phyloP scores from a whole-genome alignment of 768 basidiomycete species.

The Hebeloma cylindrosporum region DNA sequence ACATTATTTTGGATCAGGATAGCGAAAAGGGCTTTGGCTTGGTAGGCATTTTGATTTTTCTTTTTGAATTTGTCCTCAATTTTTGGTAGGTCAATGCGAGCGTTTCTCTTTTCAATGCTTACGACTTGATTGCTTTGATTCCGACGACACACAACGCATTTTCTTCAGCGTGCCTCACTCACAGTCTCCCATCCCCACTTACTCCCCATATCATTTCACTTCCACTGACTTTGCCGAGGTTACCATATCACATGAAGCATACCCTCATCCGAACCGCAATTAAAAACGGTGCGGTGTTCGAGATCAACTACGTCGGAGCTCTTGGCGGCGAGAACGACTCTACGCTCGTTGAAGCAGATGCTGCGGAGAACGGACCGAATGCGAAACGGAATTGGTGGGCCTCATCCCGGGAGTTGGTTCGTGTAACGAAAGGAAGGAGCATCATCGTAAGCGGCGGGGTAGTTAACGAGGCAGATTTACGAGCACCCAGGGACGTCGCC shows the following conservation, averaged over 20 bases:
- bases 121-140: constrained; percentile 75
- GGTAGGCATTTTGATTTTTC: constrained; percentile 38
- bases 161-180: constrained; percentile 77
- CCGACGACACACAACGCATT: constrained; percentile 75
- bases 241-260: constrained; percentile 81
- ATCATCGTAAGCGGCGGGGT: constrained; percentile 73
- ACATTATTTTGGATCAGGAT: constrained; percentile 77
- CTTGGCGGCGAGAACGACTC: constrained; percentile 61
- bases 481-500: constrained; percentile 70
- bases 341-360: constrained; percentile 43
- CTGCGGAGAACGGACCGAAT: constrained; percentile 49
- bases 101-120: constrained; percentile 54
- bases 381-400: constrained; percentile 88
- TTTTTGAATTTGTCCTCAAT: not conserved
- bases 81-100: constrained; percentile 69
- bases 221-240: constrained; percentile 73
- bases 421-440: constrained; percentile 80
- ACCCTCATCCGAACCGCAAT: constrained; percentile 79
- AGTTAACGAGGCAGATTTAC: constrained; percentile 55
- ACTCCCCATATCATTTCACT: constrained; percentile 82
- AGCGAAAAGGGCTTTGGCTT: constrained; percentile 86
- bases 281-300: constrained; percentile 81
- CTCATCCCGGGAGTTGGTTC: constrained; percentile 67
- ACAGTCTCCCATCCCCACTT: constrained; percentile 70
- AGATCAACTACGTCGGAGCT: constrained; percentile 76